Base-by-base conservation (phyloP, 169 alveolate genomes). In the Eimeria brunetti region DNA sequence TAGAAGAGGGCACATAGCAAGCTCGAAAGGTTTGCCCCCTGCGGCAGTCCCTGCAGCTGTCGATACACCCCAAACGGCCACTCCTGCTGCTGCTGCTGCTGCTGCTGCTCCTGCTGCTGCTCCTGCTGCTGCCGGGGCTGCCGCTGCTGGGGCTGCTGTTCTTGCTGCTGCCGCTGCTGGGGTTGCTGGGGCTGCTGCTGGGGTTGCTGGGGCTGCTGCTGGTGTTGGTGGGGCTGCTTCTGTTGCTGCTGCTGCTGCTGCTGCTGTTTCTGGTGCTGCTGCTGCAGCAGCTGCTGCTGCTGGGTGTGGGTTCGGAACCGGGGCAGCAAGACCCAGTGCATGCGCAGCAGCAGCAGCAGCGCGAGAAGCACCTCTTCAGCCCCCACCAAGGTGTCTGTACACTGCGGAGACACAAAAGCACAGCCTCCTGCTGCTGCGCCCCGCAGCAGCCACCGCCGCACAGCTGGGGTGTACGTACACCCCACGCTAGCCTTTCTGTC, bases 41-140 rank as follows among this genome's bases (percentile, higher is more conserved):
- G 95, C 49, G 95, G 95, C n/a, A 89, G 53, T 38, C 95, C 95
- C 22, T n/a, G 58, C n/a, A 38, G 64, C 86, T 88, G 94, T 1
- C 94, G 51, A 46, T 56, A 83, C n/a, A 56, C 91, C 9, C 91
- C 91, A 30, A 14, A 9, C 11, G 41, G 36, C 53, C 24, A 11
- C 85, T 16, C 20, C 58, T 33, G 53, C 53, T 33, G 51, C 36
- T 75, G 60, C 27, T 8, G n/a, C n/a, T n/a, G n/a, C n/a, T n/a
- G n/a, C n/a, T n/a, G n/a, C n/a, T n/a, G n/a, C n/a, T n/a, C n/a
- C n/a, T n/a, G n/a, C n/a, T n/a, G n/a, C n/a, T n/a, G n/a, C n/a
- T n/a, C n/a, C n/a, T n/a, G n/a, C n/a, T n/a, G n/a, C n/a, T n/a
- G n/a, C n/a, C n/a, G n/a, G n/a, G n/a, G n/a, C n/a, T n/a, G n/a